These are phyloP conservation scores for Cercospora citrullina DNA, from an alignment of 2,329 filamentous ascomycete species.

Conservation along the genomic window DNA sequence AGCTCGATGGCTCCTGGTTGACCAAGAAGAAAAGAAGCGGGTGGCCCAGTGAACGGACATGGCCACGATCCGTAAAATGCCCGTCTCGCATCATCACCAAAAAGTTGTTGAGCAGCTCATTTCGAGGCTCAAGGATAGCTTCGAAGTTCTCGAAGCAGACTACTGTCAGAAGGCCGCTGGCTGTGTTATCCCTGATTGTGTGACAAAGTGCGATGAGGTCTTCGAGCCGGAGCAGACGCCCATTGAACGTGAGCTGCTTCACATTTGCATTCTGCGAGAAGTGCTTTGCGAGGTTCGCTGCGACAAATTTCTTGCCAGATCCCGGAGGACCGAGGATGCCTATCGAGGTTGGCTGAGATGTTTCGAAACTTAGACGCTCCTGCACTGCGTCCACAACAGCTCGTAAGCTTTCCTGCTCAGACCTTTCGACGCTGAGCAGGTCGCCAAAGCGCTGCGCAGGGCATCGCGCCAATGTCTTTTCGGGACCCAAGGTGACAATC, in stretches of 20 bases:
- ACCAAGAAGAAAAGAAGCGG: slow-evolving; percentile 38
- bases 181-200: slow-evolving; percentile 35
- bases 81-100: slow-evolving; percentile 37
- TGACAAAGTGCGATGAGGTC: slow-evolving; percentile 36
- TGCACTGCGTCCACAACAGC: slow-evolving; percentile 35
- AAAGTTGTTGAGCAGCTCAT: slow-evolving; percentile 34
- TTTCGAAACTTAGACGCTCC: slow-evolving; percentile 32
- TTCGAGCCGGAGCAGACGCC: slow-evolving; percentile 32
- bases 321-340: slow-evolving; percentile 36
- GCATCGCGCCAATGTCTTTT: slow-evolving; percentile 36
- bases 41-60: slow-evolving; percentile 32
- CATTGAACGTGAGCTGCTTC: slow-evolving; percentile 34
- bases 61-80: slow-evolving; percentile 34
- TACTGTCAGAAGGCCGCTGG: slow-evolving; percentile 31
- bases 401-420: slow-evolving; percentile 37
- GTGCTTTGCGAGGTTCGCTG: slow-evolving; percentile 34
- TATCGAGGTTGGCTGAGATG: slow-evolving; percentile 34
- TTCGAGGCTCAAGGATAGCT: slow-evolving; percentile 31
- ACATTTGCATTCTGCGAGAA: slow-evolving; percentile 28
- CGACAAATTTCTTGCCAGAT: slow-evolving; percentile 39
- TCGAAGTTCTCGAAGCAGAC: slow-evolving; percentile 39
- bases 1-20: slow-evolving; percentile 32
- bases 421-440: slow-evolving; percentile 34
- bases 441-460: slow-evolving; percentile 33
- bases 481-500: slow-evolving; percentile 35